phyloP scores from a whole-genome alignment of 2,329 filamentous ascomycete species.

The Ceratocystis smalleyi region DNA sequence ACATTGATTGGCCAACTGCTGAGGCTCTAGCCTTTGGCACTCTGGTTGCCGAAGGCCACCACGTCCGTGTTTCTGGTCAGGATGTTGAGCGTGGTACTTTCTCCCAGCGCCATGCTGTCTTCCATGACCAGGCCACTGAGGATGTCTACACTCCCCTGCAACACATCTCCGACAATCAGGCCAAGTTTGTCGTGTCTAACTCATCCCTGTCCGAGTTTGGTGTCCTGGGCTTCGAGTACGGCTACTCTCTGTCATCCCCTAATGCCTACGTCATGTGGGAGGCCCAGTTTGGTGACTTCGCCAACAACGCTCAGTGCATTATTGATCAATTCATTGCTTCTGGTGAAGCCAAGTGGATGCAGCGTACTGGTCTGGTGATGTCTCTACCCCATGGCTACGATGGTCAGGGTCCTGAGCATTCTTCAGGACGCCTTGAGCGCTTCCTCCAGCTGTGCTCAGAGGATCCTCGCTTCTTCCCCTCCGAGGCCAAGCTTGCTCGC shows the following conservation, averaged over 20 bases:
- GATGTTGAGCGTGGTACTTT: slow-evolving; percentile 99
- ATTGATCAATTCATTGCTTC: slow-evolving; percentile 98
- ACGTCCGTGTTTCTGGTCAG: slow-evolving; percentile 94
- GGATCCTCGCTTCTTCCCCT: slow-evolving; percentile 84
- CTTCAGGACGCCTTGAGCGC: slow-evolving; percentile 89
- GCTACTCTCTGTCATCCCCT: slow-evolving; percentile 91
- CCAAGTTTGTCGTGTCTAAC: slow-evolving; percentile 91
- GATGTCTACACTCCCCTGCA: slow-evolving; percentile 84
- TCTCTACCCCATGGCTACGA: slow-evolving; percentile 96
- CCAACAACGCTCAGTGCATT: slow-evolving; percentile 98
- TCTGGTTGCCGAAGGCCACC: slow-evolving; percentile 81
- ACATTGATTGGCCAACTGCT: slow-evolving; percentile 94
- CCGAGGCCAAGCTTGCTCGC: slow-evolving; percentile 74
- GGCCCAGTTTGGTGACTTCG: slow-evolving; percentile 97
- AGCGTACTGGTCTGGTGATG: slow-evolving; percentile 90
- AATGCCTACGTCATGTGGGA: slow-evolving; percentile 99
- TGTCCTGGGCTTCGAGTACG: slow-evolving; percentile 92
- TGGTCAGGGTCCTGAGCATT: slow-evolving; percentile 95
- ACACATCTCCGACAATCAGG: slow-evolving; percentile 78
- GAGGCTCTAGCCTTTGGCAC: slow-evolving; percentile 91
- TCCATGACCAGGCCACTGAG: slow-evolving; percentile 95
- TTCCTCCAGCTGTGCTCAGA: slow-evolving; percentile 97
- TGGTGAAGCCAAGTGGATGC: slow-evolving; percentile 96
- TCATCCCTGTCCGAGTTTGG: slow-evolving; percentile 61
- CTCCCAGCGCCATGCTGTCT: slow-evolving; percentile 90